Percentiles rank a stretch among this genome's conserved stretches.
Evolutionary conservation across 192 early-diverging fungal genomes (phyloP).

Genomic region (Linnemannia elongata): DNA sequence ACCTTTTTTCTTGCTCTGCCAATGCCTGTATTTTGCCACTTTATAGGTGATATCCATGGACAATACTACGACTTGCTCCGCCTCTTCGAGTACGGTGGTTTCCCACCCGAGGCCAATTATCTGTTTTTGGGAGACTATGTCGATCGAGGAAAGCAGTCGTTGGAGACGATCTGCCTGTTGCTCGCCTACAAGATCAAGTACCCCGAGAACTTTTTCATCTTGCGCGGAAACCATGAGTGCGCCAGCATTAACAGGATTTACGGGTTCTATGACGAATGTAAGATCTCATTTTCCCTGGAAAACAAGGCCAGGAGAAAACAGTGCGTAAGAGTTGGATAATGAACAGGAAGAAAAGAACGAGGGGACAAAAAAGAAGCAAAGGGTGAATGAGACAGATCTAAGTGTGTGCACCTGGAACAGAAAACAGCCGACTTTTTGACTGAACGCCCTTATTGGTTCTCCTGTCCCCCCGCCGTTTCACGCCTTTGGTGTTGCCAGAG

Average conservation of each 20-base stretch:
- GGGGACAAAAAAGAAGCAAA: background rate
- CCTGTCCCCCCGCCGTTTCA: background rate
- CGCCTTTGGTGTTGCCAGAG: background rate
- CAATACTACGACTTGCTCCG: constrained; percentile 98
- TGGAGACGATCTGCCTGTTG: constrained; percentile 97
- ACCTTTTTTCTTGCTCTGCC: background rate
- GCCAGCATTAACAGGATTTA: constrained; percentile 97
- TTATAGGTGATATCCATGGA: constrained; percentile 83
- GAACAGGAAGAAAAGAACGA: background rate
- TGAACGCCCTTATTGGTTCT: background rate
- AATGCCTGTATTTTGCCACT: background rate
- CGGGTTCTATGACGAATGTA: constrained; percentile 99
- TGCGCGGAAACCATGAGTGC: constrained; percentile 98
- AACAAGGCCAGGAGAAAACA: background rate
- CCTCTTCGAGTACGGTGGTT: constrained; percentile 96
- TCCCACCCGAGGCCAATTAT: constrained; percentile 97
- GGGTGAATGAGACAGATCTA: background rate
- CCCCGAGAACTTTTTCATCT: constrained; percentile 99
- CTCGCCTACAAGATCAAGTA: constrained; percentile 99
- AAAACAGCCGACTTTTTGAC: background rate
- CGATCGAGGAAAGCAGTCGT: constrained; percentile 96
- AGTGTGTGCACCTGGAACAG: background rate
- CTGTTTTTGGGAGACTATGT: constrained; percentile 98
- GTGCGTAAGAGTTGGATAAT: background rate
- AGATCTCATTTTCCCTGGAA: constrained; percentile 19